Percentiles rank a stretch among this genome's conserved stretches.
phyloP scores from a whole-genome alignment of 2,329 filamentous ascomycete genomes.

The Exophiala xenobiotica region DNA sequence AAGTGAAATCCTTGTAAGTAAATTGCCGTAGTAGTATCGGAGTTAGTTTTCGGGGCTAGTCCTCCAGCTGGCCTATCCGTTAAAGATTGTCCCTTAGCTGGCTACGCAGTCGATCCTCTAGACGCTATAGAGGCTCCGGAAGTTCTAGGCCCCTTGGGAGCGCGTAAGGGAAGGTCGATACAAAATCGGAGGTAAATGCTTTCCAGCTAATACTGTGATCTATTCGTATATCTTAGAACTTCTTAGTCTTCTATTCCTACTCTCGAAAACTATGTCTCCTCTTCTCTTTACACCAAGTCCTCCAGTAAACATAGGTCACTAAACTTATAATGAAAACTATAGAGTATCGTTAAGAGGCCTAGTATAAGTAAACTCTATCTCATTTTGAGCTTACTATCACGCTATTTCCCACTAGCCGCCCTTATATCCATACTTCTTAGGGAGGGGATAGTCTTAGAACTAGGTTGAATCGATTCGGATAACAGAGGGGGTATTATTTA shows the following conservation, averaged over 20 bases:
- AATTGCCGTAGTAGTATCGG: not conserved
- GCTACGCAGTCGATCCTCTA: slow-evolving; percentile 1
- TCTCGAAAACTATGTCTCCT: not conserved
- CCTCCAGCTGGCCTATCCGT: not conserved
- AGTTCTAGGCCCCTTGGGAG: not conserved
- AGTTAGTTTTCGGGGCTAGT: not conserved
- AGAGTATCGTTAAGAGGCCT: not conserved
- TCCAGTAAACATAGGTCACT: not conserved
- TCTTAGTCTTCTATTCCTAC: not conserved
- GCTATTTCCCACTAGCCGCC: no score
- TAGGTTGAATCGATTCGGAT: no score
- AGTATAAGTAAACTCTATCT: slow-evolving; percentile 1
- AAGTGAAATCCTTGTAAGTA: not conserved
- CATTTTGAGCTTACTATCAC: slow-evolving; percentile 1
- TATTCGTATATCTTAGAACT: not conserved
- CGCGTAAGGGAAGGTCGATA: not conserved
- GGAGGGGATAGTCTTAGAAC: no score
- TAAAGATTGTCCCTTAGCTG: not conserved
- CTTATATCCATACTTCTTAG: no score
- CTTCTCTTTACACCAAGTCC: not conserved
- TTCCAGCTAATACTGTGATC: slow-evolving; percentile 1
- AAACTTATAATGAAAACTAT: not conserved
- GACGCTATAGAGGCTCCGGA: not conserved
- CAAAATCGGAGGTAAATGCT: not conserved
- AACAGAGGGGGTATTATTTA: no score